Evolutionary conservation across 768 basidiomycete genomes (phyloP), one percentile per base, ranked within the genome.

Genomic region (Lactarius trivialis): DNA sequence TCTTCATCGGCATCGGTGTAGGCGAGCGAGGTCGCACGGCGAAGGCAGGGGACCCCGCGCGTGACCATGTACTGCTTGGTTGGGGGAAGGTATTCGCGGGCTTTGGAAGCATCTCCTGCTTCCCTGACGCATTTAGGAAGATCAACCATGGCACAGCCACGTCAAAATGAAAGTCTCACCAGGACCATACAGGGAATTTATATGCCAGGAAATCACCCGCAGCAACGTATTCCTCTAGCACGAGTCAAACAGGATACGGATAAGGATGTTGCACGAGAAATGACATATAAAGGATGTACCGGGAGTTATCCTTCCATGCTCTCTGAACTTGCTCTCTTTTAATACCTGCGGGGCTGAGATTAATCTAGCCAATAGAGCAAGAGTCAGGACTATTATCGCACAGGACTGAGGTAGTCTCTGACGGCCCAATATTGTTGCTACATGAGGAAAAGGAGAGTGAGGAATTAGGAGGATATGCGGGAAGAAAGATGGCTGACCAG

Each of bases 171-270:
- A 36, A 56, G 58, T 73, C 89, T 68, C 60, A 92, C 97, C 97
- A 99, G 70, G 85, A 80, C 97, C 97, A 99, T 28, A 97, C 93
- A 12, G 93, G 92, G 75, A 99, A 99, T 79, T 99, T 99, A 84
- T 98, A 98, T 7, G 87, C 81, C 62, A 99, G 78, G 76, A 98
- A 98, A 74, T 99, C 97, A 58, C 97, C 97, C 8, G 97, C 97
- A 17, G 92, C 93, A 32, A 98, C 93, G 71, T 97, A 98, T 75
- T 98, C 97, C 84, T 99, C 96, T 91, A 72, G 55, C n/a, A 37
- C 32, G 28, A n/a, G 39, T 9, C 26, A 36, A 58, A 61, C 43
- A 12, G 21, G 56, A 24, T 52, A 56, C 53, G 55, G 64, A 70
- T 61, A 65, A 63, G 45, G 56, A 65, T 60, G 56, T 60, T 56